A percentile compares a stretch with the other conserved stretches of the same genome.
Conservation (phyloP, 768 basidiomycete genomes). For the Termitomyces sp. region DNA sequence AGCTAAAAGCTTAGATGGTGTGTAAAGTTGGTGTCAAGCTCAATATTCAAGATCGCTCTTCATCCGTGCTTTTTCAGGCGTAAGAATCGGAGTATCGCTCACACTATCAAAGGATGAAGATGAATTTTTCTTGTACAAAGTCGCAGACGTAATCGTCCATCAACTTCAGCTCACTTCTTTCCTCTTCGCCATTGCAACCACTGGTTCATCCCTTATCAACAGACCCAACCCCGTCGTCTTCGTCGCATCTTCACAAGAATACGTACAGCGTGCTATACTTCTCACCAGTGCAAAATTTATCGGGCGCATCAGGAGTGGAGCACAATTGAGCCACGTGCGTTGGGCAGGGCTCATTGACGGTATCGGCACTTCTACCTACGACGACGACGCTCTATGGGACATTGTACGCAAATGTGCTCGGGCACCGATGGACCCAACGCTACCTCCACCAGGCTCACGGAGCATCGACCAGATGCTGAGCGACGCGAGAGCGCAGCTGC, state of each 20-base stretch:
- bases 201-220: conserved; percentile 29
- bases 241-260: conserved; percentile 51
- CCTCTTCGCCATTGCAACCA: conserved; percentile 57
- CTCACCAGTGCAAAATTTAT: conserved; percentile 69
- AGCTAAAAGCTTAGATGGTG: conserved; percentile 48
- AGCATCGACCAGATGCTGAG: conserved; percentile 57
- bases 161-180: conserved; percentile 41
- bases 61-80: conserved; percentile 27
- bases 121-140: conserved; percentile 51
- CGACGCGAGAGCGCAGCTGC: conserved; percentile 59
- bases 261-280: conserved; percentile 66
- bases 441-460: conserved; percentile 64
- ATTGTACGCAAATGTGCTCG: conserved; percentile 63
- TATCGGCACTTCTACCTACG: conserved; percentile 54
- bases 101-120: conserved; percentile 60
- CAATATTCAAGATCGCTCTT: background rate
- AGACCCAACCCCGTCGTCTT: conserved; percentile 51
- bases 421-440: conserved; percentile 57
- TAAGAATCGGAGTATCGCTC: conserved; percentile 58
- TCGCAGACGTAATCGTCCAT: conserved; percentile 48
- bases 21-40: conserved; percentile 4
- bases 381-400: conserved; percentile 69
- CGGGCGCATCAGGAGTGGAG: conserved; percentile 28
- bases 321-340: conserved; percentile 4
- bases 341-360: conserved; percentile 54